Conservation (phyloP, 352 stramenopile species). For the Phytophthora hibernalis region DNA sequence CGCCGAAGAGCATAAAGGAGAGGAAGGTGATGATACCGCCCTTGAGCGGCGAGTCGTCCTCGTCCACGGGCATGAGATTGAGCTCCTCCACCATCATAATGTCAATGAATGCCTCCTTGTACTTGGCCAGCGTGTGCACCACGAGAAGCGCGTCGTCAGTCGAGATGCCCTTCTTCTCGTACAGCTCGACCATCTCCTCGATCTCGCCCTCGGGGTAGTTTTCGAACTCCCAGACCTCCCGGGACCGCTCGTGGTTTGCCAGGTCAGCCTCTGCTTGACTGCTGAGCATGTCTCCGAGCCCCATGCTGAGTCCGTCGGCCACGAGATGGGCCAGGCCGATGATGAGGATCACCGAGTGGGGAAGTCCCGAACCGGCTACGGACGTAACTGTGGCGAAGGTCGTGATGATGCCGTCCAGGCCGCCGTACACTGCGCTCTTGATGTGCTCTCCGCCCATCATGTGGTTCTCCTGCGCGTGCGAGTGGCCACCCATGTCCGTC, state of each 20-base stretch:
- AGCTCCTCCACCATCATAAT: slow-evolving; percentile 98
- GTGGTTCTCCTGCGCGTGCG: slow-evolving; percentile 80
- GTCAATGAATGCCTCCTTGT: slow-evolving; percentile 98
- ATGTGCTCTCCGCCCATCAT: slow-evolving; percentile 77
- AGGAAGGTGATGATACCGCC: slow-evolving; percentile 90
- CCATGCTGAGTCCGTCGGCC: slow-evolving; percentile 95
- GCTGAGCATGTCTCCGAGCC: slow-evolving; percentile 95
- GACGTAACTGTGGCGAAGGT: slow-evolving; percentile 96
- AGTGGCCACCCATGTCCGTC: slow-evolving; percentile 58
- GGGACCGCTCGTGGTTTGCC: slow-evolving; percentile 91
- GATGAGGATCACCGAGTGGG: slow-evolving; percentile 94
- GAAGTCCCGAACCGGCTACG: slow-evolving; percentile 90
- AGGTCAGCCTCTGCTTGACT: slow-evolving; percentile 94
- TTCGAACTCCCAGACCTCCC: slow-evolving; percentile 96
- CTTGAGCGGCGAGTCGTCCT: slow-evolving; percentile 90
- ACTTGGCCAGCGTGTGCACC: slow-evolving; percentile 95
- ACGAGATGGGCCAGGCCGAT: slow-evolving; percentile 95
- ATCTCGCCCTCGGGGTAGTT: slow-evolving; percentile 97
- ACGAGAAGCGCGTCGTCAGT: slow-evolving; percentile 91
- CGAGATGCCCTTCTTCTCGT: slow-evolving; percentile 92
- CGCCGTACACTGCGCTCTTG: slow-evolving; percentile 94
- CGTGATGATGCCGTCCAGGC: slow-evolving; percentile 97
- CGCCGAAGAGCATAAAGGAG: slow-evolving; percentile 92
- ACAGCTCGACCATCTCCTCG: slow-evolving; percentile 97
- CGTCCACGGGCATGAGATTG: slow-evolving; percentile 94